Percentiles rank a stretch among this genome's conserved stretches.
Conservation (phyloP, 208 protist species). For the Acanthamoeba castellanii region DNA sequence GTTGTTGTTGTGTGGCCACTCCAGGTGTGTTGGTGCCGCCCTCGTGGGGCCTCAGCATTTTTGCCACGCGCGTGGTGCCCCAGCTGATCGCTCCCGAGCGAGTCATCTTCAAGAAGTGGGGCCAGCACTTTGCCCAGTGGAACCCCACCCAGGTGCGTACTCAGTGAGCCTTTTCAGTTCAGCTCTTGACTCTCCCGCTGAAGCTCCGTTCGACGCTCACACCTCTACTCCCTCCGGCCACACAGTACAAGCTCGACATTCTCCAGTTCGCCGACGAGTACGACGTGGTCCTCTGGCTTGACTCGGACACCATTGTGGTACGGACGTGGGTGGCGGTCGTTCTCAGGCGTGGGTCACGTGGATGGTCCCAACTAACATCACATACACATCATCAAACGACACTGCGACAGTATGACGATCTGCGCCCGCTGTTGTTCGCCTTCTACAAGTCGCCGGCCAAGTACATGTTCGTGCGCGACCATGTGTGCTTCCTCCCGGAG, state of each 20-base stretch:
- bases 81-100: constrained; percentile 26
- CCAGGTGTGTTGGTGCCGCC: constrained; percentile 30
- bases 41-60: constrained; percentile 45
- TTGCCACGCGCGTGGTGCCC: constrained; percentile 16
- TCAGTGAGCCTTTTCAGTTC: not conserved
- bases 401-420: not conserved
- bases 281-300: constrained; percentile 33
- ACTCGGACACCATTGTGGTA: constrained; percentile 40
- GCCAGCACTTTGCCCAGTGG: constrained; percentile 26
- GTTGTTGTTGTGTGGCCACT: not conserved
- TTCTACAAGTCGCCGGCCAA: constrained; percentile 59
- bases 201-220: too few relatives aligned
- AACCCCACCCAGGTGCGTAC: constrained; percentile 16
- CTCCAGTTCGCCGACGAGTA: constrained; percentile 49
- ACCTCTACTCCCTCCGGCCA: not conserved
- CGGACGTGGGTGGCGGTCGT: not conserved
- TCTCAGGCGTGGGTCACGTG: not conserved
- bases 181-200: not conserved
- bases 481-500: not conserved
- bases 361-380: too few relatives aligned
- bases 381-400: not conserved
- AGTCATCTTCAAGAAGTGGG: constrained; percentile 51
- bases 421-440: constrained; percentile 49
- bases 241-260: constrained; percentile 49
- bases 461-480: constrained; percentile 58